Conservation (phyloP, 139 green algal genomes). For the Micromonas pusilla region DNA sequence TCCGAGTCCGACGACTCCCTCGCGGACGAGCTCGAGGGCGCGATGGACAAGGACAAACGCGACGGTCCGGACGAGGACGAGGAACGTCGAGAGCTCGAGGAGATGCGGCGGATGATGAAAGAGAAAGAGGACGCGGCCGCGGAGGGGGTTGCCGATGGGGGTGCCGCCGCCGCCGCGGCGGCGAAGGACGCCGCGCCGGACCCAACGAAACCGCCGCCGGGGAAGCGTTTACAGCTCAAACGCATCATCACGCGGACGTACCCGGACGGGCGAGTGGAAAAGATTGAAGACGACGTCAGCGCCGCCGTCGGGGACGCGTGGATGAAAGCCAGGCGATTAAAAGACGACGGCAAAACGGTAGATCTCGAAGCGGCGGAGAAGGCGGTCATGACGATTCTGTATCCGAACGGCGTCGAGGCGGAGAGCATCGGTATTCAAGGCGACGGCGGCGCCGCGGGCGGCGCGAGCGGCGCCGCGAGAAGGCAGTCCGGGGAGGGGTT, state of each 20-base stretch:
- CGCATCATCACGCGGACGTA: conserved; percentile 7
- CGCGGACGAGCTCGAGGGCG: conserved; percentile 2
- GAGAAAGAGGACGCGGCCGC: too few relatives aligned
- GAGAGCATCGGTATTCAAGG: too few relatives aligned
- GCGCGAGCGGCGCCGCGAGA: not conserved
- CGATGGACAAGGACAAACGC: not conserved
- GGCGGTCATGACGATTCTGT: not conserved
- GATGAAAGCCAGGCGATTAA: not conserved
- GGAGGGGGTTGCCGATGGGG: not conserved
- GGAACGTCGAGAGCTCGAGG: conserved; percentile 8
- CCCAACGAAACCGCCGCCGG: not conserved
- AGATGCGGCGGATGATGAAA: conserved; percentile 8
- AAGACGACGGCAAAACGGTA: not conserved
- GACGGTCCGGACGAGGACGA: conserved; percentile 12
- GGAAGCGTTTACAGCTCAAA: conserved; percentile 8
- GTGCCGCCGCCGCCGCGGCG: too few relatives aligned
- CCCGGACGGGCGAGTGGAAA: conserved; percentile 5
- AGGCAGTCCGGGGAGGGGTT: not conserved
- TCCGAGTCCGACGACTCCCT: conserved; percentile 15
- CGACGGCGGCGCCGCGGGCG: not conserved
- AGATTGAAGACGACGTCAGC: conserved; percentile 18
- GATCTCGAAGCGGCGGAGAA: not conserved
- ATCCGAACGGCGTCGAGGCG: not conserved
- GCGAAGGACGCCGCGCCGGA: not conserved
- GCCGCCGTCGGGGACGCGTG: conserved; percentile 6